phyloP scores from a whole-genome alignment of 2,329 filamentous ascomycete genomes.

The Coleophoma eucalyptorum region DNA sequence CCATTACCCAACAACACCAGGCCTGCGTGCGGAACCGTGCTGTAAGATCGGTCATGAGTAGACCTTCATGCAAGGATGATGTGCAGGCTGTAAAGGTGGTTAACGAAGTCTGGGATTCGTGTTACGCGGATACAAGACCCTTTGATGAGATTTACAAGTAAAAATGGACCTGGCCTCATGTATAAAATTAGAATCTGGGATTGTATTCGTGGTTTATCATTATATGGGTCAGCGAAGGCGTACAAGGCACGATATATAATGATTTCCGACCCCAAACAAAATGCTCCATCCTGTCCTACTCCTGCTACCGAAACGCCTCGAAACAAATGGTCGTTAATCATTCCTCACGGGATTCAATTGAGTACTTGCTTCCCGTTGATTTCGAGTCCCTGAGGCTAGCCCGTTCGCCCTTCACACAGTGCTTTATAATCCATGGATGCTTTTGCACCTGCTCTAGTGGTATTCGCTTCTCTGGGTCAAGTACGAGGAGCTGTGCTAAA shows the following conservation, averaged over 20 bases:
- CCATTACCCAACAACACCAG: slow-evolving; percentile 88
- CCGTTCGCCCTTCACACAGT: slow-evolving; percentile 57
- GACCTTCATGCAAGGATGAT: slow-evolving; percentile 80
- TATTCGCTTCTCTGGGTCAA: slow-evolving; percentile 92
- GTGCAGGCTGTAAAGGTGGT: slow-evolving; percentile 83
- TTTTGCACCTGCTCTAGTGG: slow-evolving; percentile 82
- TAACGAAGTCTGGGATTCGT: slow-evolving; percentile 98
- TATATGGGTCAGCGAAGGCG: slow-evolving; percentile 26
- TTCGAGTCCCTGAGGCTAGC: slow-evolving; percentile 27
- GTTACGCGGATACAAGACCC: slow-evolving; percentile 87
- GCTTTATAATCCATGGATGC: slow-evolving; percentile 96
- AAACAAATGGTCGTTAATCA: slow-evolving; percentile 22
- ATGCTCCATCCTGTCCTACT: slow-evolving; percentile 13
- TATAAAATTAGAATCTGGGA: slow-evolving; percentile 14
- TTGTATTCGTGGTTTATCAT: slow-evolving; percentile 7
- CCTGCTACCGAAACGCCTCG: slow-evolving; percentile 19
- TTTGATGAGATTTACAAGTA: slow-evolving; percentile 95
- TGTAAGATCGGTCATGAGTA: slow-evolving; percentile 70
- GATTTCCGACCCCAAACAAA: slow-evolving; percentile 24
- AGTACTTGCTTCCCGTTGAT: slow-evolving; percentile 25
- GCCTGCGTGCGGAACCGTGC: slow-evolving; percentile 84
- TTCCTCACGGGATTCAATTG: slow-evolving; percentile 18
- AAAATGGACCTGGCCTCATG: slow-evolving; percentile 17
- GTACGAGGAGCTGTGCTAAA: slow-evolving; percentile 66
- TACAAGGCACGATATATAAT: slow-evolving; percentile 21